Conservation (phyloP, 176 grass and related monocot genomes). For the Cenchrus fungigraminus region DNA sequence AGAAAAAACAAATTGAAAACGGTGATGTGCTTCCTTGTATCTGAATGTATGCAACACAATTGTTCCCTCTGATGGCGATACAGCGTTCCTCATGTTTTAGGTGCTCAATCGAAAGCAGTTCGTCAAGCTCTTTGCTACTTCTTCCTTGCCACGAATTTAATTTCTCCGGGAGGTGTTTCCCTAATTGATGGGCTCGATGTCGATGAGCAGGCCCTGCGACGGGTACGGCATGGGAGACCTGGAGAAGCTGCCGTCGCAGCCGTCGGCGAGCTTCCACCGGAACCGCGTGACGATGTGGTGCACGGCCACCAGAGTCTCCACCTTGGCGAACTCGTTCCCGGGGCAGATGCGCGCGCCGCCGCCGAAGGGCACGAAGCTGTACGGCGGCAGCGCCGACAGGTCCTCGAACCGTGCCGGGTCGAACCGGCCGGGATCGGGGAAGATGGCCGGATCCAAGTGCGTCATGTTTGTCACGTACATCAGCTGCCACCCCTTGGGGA, state of each 20-base stretch:
- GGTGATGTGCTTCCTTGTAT: too few relatives aligned
- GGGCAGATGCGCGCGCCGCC: slow-evolving; percentile 41
- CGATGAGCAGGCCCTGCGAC: not conserved
- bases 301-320: slow-evolving; percentile 8
- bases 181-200: not conserved
- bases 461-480: not conserved
- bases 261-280: not conserved
- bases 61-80: too few relatives aligned
- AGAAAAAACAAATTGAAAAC: too few relatives aligned
- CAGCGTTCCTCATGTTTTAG: too few relatives aligned
- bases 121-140: too few relatives aligned
- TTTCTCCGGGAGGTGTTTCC: too few relatives aligned
- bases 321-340: slow-evolving; percentile 35
- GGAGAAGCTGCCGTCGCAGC: not conserved
- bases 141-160: too few relatives aligned
- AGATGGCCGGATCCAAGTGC: slow-evolving; percentile 36
- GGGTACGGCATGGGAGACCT: not conserved
- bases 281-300: not conserved
- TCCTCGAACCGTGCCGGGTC: slow-evolving; percentile 30
- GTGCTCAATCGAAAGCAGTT: too few relatives aligned
- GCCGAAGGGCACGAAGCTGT: slow-evolving; percentile 39
- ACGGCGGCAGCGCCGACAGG: not conserved
- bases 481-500: slow-evolving; percentile 41
- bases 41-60: too few relatives aligned
- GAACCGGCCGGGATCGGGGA: slow-evolving; percentile 36